phyloP scores from a whole-genome alignment of 2,329 filamentous ascomycete species.

The Fusarium sp. region DNA sequence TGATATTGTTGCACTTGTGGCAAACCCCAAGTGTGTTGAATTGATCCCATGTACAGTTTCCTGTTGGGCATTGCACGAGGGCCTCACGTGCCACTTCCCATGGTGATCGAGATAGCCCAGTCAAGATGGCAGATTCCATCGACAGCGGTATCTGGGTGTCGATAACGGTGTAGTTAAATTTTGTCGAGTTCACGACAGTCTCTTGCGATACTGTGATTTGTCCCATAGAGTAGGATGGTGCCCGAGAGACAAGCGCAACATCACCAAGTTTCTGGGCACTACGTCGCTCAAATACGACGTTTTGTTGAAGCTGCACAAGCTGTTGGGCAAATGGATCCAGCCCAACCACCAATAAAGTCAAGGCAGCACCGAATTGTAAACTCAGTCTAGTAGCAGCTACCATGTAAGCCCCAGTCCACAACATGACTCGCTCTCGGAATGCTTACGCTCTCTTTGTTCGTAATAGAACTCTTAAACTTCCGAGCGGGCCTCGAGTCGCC shows the following conservation, averaged over 20 bases:
- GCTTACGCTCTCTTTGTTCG: constrained; percentile 21
- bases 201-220: neutral
- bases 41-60: constrained; percentile 41
- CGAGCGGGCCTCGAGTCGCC: constrained; percentile 35
- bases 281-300: constrained; percentile 3
- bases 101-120: constrained; percentile 12
- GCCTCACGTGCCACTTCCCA: constrained; percentile 16
- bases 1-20: constrained; percentile 38
- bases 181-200: neutral
- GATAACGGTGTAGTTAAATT: neutral
- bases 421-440: neutral
- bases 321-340: constrained; percentile 32
- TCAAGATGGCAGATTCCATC: constrained; percentile 29
- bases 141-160: constrained; percentile 10
- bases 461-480: constrained; percentile 22
- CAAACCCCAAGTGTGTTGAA: constrained; percentile 44
- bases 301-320: constrained; percentile 13
- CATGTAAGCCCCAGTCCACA: neutral
- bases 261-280: neutral
- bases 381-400: neutral
- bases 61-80: constrained; percentile 29
- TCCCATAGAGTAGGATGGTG: constrained; percentile 7
- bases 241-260: constrained; percentile 15
- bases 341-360: constrained; percentile 19
- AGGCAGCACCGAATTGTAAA: constrained; percentile 23